These are phyloP conservation scores for Diatrype stigma DNA, from an alignment of 2,329 filamentous ascomycete genomes.

Conservation along the genomic window DNA sequence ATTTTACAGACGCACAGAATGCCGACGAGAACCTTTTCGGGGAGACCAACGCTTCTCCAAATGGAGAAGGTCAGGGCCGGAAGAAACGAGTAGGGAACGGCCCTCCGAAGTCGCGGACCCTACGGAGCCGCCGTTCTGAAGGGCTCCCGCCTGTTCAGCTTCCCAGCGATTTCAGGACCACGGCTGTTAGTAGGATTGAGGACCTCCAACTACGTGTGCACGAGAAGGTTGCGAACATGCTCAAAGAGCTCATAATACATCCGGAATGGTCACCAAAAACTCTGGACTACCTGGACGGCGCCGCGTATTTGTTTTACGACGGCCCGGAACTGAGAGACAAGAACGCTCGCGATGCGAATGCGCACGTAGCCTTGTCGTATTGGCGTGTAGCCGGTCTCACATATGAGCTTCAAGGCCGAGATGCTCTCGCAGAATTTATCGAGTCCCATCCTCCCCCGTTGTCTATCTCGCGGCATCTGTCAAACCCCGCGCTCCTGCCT, in stretches of 20 bases:
- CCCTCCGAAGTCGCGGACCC: slow-evolving; percentile 15
- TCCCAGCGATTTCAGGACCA: slow-evolving; percentile 52
- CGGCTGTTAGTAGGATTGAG: slow-evolving; percentile 42
- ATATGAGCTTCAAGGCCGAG: slow-evolving; percentile 3
- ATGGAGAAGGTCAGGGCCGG: slow-evolving; percentile 20
- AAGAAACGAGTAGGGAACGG: slow-evolving; percentile 16
- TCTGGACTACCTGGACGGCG: too few relatives aligned
- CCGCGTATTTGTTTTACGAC: too few relatives aligned
- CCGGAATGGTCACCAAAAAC: too few relatives aligned
- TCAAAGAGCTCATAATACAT: slow-evolving; percentile 4
- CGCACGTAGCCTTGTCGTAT: slow-evolving; percentile 9
- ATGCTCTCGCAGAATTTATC: slow-evolving; percentile 4
- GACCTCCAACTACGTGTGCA: slow-evolving; percentile 20
- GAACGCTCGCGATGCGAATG: slow-evolving; percentile 7
- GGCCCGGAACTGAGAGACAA: too few relatives aligned
- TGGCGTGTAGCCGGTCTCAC: slow-evolving; percentile 4
- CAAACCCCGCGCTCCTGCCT: not conserved
- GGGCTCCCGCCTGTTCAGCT: slow-evolving; percentile 50
- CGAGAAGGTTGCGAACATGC: slow-evolving; percentile 7
- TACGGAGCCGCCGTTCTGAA: slow-evolving; percentile 29
- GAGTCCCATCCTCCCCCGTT: slow-evolving; percentile 2
- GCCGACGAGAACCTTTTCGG: slow-evolving; percentile 18
- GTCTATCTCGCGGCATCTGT: not conserved
- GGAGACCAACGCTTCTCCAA: slow-evolving; percentile 9
- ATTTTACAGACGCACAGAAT: slow-evolving; percentile 4